Base-by-base conservation (phyloP, 768 basidiomycete species). In the Flagelloscypha sp. region DNA sequence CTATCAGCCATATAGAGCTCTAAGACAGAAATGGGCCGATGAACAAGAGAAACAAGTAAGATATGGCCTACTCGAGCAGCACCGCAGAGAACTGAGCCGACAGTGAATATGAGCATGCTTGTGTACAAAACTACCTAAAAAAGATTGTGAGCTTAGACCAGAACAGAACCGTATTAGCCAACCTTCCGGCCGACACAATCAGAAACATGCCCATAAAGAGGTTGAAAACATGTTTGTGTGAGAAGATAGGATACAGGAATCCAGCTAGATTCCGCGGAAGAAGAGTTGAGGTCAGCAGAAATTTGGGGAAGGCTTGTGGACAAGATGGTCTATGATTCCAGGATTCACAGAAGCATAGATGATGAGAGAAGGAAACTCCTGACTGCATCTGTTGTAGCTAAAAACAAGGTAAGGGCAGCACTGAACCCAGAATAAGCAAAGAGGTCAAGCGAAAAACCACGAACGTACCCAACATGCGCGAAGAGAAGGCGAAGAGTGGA, bases 301-400 rank as follows among this genome's bases (percentile, higher is more conserved):
- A 90, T 89, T 13, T 85, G 87, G 11, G 87, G 88, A 36, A 90
- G 57, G 49, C 75, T 76, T 12, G 87, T 90, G 23, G 87, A 89
- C 22, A 90, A 82, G 43, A 89, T 81, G 7, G 72, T 75, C 69
- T 74, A 30, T n/a, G 23, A 41, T 1, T 30, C 20, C 6, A n/a
- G 20, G 24, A 3, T 28, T 13, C 21, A 17, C 12, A 10, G 17
- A 13, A 31, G 36, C 24, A 9, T 3, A 19, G 13, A 23, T 27
- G 31, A 24, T 24, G 24, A 34, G 15, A 29, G 30, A 25, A 40
- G 30, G 29, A 34, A 37, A 23, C 23, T 40, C 56, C 79, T 43
- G 50, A 88, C 87, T 33, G 83, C 74, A 55, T 89, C 86, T 5
- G 86, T 89, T 8, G 86, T 90, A 3, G 86, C 86, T 8, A 90